Evolutionary conservation across 768 basidiomycete species (phyloP), one percentile per base, ranked within the genome.

Genomic region (Sarcodon aspratus): DNA sequence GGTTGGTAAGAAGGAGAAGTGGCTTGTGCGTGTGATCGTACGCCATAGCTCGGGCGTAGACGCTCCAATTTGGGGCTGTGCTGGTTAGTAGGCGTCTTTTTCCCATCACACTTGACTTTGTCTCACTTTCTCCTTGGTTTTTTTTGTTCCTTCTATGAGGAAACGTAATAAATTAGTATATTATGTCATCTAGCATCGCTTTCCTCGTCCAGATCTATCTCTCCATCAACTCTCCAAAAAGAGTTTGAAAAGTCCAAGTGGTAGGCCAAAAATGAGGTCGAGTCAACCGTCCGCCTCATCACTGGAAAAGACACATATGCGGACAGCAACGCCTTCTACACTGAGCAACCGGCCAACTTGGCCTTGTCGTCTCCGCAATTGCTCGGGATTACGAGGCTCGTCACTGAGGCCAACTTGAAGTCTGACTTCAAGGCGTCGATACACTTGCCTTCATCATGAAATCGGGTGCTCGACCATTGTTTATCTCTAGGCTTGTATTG

Each of bases 181-280:
- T 27, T 27, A 5, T 27, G n/a, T n/a, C n/a, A n/a, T n/a, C n/a
- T 48, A 95, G 93, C 37, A 81, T 89, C 35, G 85, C 90, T 4
- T 66, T 91, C 40, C 78, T 85, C 44, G 80, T 86, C 10, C 89
- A 95, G 59, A 78, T 95, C 46, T 88, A 92, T 61, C 79, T 97
- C 35, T 88, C 89, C n/a, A 88, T 94, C 50, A 78, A 87, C 62
- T 82, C 93, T 27, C 5, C 21, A 5, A 65, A 86, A 82, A 59
- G 84, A 89, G 58, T 84, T 88, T 59, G 82, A 87, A 33, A 75
- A 80, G 90, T 92, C 51, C 93, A 97, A 68, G 84, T 91, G 37
- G 70, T 82, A 33, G 91, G 88, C 67, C 76, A n/a, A n/a, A n/a
- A n/a, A n/a, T n/a, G n/a, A n/a, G n/a, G n/a, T n/a, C n/a, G n/a